These are phyloP conservation scores for Metahyphopichia silvanorum DNA, from an alignment of 805 yeast genomes.

Conservation along the genomic window DNA sequence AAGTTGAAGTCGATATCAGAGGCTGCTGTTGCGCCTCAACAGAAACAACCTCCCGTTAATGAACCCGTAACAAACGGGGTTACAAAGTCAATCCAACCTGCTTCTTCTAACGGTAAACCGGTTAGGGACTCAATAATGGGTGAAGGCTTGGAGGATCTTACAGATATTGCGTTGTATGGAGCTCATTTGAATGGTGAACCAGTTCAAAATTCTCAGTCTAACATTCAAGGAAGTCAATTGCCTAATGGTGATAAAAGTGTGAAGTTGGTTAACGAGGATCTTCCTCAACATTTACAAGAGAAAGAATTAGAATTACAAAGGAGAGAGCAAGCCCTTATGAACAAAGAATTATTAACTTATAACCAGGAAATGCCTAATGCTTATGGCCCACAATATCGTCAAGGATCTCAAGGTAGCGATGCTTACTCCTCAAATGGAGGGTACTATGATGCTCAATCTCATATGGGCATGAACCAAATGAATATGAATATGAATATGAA, in stretches of 20 bases:
- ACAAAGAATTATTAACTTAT: constrained; percentile 3
- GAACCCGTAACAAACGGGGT: not conserved
- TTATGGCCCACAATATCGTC: not conserved
- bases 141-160: constrained; percentile 31
- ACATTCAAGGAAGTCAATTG: constrained; percentile 1
- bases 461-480: not conserved
- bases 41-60: too few relatives aligned
- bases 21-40: not conserved
- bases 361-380: not conserved
- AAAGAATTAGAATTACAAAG: constrained; percentile 23
- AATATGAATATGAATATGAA: not conserved
- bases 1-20: constrained; percentile 1
- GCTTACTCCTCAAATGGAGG: not conserved
- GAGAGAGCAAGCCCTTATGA: constrained; percentile 23
- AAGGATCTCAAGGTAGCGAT: constrained; percentile 1
- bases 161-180: constrained; percentile 37
- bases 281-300: constrained; percentile 12
- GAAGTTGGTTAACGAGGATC: constrained; percentile 4
- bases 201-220: not conserved
- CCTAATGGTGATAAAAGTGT: constrained; percentile 1
- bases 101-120: not conserved
- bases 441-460: constrained; percentile 1
- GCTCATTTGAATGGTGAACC: constrained; percentile 29
- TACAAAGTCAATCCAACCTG: not conserved
- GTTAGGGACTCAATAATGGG: constrained; percentile 15